A percentile compares a stretch with the other conserved stretches of the same genome.
phyloP scores from a whole-genome alignment of 257 asterid species.

The Prunella vulgaris region DNA sequence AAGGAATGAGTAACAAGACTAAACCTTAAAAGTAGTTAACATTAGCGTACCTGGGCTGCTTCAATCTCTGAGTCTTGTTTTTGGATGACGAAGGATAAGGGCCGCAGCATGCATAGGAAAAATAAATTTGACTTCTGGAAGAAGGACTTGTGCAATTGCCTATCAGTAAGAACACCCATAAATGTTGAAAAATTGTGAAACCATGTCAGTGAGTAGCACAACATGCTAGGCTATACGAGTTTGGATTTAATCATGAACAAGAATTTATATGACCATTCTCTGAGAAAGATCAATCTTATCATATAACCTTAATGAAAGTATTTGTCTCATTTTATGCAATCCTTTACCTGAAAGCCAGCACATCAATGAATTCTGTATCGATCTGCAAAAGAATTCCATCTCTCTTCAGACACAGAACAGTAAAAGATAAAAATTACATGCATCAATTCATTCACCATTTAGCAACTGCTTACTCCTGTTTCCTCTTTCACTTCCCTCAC shows the following conservation, averaged over 20 bases:
- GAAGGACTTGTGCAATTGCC: conserved; percentile 60
- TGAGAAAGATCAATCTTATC: neutral
- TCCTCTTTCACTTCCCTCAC: conserved; percentile 78
- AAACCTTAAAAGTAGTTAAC: neutral
- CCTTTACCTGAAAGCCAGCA: conserved; percentile 38
- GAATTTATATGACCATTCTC: neutral
- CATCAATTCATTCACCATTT: conserved; percentile 18
- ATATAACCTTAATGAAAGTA: neutral
- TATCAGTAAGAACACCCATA: neutral
- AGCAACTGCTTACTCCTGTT: conserved; percentile 60
- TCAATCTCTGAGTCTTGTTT: conserved; percentile 75
- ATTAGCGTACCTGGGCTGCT: conserved; percentile 52
- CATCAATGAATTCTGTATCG: conserved; percentile 50
- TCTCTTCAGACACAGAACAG: conserved; percentile 24
- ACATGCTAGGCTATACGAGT: neutral
- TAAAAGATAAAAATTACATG: neutral
- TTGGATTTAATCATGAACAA: neutral
- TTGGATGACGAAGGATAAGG: conserved; percentile 52
- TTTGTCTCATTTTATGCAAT: neutral
- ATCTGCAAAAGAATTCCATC: conserved; percentile 34
- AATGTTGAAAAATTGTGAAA: neutral
- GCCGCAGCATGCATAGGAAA: conserved; percentile 60
- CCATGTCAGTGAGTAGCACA: neutral
- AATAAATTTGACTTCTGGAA: conserved; percentile 59
- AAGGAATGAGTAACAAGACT: neutral